Conservation (phyloP, 495 filamentous ascomycete genomes). For the Penicillium bovifimosum region DNA sequence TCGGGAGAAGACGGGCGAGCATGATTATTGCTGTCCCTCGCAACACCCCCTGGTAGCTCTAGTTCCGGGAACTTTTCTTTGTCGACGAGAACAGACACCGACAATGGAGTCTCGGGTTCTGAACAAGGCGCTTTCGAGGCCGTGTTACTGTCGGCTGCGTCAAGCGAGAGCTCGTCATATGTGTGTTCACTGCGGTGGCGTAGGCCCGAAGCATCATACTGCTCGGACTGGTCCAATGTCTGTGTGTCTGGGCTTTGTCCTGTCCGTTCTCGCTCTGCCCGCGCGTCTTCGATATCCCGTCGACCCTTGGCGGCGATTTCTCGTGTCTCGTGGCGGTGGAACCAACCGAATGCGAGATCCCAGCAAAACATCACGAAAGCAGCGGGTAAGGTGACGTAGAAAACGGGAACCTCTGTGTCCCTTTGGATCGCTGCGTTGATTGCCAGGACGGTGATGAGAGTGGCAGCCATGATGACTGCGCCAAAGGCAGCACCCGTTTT, state of each 20-base stretch:
- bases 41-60: not conserved
- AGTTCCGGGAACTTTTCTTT: slow-evolving; percentile 13
- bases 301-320: slow-evolving; percentile 53
- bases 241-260: slow-evolving; percentile 2
- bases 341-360: slow-evolving; percentile 56
- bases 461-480: slow-evolving; percentile 54
- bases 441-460: slow-evolving; percentile 52
- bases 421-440: slow-evolving; percentile 51
- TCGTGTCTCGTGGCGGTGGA: slow-evolving; percentile 51
- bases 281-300: slow-evolving; percentile 42
- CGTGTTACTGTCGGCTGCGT: not conserved
- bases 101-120: slow-evolving; percentile 2
- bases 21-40: not conserved
- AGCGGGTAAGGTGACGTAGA: slow-evolving; percentile 57
- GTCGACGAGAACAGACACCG: slow-evolving; percentile 4
- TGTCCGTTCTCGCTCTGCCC: slow-evolving; percentile 28
- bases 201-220: not conserved
- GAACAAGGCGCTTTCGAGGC: not conserved
- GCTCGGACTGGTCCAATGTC: not conserved
- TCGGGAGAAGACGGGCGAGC: slow-evolving; percentile 3
- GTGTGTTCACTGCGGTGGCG: not conserved
- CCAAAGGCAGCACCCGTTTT: slow-evolving; percentile 56
- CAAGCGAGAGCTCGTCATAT: not conserved
- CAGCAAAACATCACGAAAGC: slow-evolving; percentile 58
- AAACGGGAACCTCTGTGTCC: slow-evolving; percentile 38